Percentiles rank a stretch among this genome's conserved stretches.
Conservation (phyloP, 192 early-diverging fungal genomes). For the Coemansia sp. region DNA sequence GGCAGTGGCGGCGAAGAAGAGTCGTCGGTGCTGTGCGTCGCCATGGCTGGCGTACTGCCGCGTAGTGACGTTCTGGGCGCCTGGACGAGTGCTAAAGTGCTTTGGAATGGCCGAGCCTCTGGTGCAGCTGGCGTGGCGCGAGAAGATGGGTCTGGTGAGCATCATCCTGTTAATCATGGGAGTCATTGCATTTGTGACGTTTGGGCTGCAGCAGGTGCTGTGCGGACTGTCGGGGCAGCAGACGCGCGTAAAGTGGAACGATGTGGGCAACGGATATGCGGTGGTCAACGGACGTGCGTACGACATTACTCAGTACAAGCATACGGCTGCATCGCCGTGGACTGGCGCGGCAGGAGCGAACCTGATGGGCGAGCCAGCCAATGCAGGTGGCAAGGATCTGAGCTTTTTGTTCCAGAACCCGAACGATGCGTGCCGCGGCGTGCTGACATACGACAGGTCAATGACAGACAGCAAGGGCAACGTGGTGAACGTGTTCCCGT, state of each 20-base stretch:
- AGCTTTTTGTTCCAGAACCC: conserved; percentile 78
- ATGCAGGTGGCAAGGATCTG: conserved; percentile 69
- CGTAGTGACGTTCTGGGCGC: conserved; percentile 60
- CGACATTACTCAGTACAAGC: conserved; percentile 61
- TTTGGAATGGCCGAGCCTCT: conserved; percentile 60
- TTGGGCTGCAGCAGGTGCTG: conserved; percentile 72
- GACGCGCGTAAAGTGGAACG: conserved; percentile 55
- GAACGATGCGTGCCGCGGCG: conserved; percentile 65
- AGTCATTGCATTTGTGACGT: conserved; percentile 80
- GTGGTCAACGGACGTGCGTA: conserved; percentile 67
- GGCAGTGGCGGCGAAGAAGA: conserved; percentile 11
- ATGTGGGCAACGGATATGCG: conserved; percentile 57
- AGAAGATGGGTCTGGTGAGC: conserved; percentile 86
- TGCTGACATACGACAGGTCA: conserved; percentile 40
- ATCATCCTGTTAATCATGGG: conserved; percentile 74
- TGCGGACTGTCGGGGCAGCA: conserved; percentile 55
- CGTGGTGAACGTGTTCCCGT: conserved; percentile 70
- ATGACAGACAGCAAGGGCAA: conserved; percentile 35
- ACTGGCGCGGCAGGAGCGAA: conserved; percentile 51
- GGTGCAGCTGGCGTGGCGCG: conserved; percentile 82
- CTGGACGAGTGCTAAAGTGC: conserved; percentile 54
- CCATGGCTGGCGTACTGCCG: conserved; percentile 60
- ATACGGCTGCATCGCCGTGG: conserved; percentile 50
- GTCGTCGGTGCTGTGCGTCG: conserved; percentile 41
- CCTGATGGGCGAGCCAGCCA: conserved; percentile 57